Evolutionary conservation across 768 basidiomycete species (phyloP).

Genomic region (Rubroboletus pulcherrimus): DNA sequence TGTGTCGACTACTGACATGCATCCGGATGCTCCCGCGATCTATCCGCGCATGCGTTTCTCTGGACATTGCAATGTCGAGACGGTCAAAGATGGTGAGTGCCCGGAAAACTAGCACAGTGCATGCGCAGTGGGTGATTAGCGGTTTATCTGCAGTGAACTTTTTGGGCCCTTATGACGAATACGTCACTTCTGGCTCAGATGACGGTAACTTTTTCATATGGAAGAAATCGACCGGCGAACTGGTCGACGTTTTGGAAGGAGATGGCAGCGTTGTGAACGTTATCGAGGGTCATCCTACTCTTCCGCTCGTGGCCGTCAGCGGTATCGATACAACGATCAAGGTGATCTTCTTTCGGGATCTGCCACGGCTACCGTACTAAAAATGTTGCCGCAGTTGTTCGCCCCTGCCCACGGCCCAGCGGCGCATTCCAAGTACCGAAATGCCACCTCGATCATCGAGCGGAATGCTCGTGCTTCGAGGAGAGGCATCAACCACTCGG

Average conservation of each 20-base stretch:
- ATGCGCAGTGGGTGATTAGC: neutral
- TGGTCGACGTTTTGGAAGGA: conserved; percentile 81
- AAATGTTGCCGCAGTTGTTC: conserved; percentile 50
- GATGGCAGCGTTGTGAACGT: conserved; percentile 81
- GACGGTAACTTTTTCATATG: conserved; percentile 88
- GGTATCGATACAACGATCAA: conserved; percentile 87
- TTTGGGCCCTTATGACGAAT: conserved; percentile 74
- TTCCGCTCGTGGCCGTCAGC: conserved; percentile 81
- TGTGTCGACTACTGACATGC: conserved; percentile 17
- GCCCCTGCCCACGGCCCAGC: conserved; percentile 49
- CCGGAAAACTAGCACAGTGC: neutral
- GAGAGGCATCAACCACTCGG: conserved; percentile 15
- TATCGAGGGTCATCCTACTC: conserved; percentile 74
- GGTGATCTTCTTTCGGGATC: conserved; percentile 36
- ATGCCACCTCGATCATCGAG: conserved; percentile 52
- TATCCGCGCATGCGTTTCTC: conserved; percentile 59
- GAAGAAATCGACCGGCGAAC: conserved; percentile 59
- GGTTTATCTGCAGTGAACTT: conserved; percentile 64
- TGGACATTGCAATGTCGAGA: conserved; percentile 76
- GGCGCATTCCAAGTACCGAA: conserved; percentile 50
- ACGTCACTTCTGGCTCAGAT: conserved; percentile 79
- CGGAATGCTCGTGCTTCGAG: conserved; percentile 44
- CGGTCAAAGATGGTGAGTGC: conserved; percentile 79
- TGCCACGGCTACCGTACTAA: neutral
- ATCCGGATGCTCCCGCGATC: conserved; percentile 47